A percentile compares a stretch with the other conserved stretches of the same genome.
Evolutionary conservation across 768 basidiomycete genomes (phyloP).

Genomic region (Trametes meyenii): DNA sequence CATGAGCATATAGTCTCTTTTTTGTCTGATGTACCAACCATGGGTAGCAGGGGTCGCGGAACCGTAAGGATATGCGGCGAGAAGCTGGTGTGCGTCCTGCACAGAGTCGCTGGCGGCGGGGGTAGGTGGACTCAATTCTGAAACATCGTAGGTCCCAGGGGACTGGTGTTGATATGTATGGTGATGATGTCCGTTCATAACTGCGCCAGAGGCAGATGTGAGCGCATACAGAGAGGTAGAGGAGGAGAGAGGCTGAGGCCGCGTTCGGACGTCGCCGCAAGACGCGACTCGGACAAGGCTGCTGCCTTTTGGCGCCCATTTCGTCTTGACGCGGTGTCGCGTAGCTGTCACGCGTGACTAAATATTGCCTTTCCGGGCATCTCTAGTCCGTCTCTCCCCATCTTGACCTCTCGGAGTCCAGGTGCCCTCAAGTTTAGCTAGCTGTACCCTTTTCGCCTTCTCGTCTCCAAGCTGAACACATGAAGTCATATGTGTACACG

Average conservation of each 20-base stretch:
- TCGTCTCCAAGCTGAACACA: no score
- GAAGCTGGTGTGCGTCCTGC: conserved; percentile 67
- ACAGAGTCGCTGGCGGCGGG: conserved; percentile 48
- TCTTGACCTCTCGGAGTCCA: neutral
- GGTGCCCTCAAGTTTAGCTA: no score
- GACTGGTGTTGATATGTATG: neutral
- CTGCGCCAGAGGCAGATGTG: neutral
- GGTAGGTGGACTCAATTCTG: conserved; percentile 3
- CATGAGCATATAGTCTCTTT: conserved; percentile 23
- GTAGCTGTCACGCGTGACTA: conserved; percentile 19
- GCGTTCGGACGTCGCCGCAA: conserved; percentile 14
- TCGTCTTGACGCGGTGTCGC: conserved; percentile 20
- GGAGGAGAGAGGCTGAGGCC: neutral
- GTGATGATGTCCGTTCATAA: conserved; percentile 11
- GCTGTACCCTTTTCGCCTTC: no score
- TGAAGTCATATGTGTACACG: no score
- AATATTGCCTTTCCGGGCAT: neutral
- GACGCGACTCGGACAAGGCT: conserved; percentile 21
- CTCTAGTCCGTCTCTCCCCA: neutral
- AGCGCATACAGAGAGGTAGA: neutral
- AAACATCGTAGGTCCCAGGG: neutral
- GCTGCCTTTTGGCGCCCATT: conserved; percentile 17
- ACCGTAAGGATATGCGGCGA: conserved; percentile 71
- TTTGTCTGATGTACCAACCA: conserved; percentile 44
- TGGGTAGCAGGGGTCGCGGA: conserved; percentile 79